Evolutionary conservation across 1,284 basidiomycete species (phyloP).

Genomic region (Spongiforma sp.): DNA sequence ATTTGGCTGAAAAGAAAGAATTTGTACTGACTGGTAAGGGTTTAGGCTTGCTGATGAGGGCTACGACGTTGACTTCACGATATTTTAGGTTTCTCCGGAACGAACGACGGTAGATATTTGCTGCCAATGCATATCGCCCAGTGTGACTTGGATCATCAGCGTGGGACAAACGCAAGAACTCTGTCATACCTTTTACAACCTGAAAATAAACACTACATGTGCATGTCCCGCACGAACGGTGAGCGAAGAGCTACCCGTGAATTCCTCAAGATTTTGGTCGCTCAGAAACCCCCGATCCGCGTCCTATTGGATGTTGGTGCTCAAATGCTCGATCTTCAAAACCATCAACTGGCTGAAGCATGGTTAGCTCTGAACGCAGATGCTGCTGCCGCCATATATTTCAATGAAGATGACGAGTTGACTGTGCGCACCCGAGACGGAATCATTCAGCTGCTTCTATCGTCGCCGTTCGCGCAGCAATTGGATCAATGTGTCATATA

Average conservation of each 20-base stretch:
- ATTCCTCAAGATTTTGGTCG: not conserved
- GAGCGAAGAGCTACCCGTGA: not conserved
- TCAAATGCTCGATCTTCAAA: constrained; percentile 4
- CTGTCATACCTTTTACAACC: not conserved
- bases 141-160: not conserved
- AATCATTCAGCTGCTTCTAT: not conserved
- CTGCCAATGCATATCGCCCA: not conserved
- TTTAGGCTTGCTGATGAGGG: not conserved
- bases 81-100: not conserved
- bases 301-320: constrained; percentile 1
- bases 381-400: not conserved
- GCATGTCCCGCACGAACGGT: not conserved
- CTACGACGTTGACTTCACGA: not conserved
- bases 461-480: not conserved
- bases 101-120: not conserved
- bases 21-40: not conserved
- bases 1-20: constrained; percentile 47
- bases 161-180: not conserved
- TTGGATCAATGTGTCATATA: not conserved
- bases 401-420: not conserved
- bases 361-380: not conserved
- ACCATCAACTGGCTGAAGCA: not conserved
- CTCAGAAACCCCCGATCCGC: not conserved
- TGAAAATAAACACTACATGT: not conserved
- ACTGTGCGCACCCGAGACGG: not conserved